Evolutionary conservation across 257 asterid genomes (phyloP).

Genomic region (Fraxinus anomala): DNA sequence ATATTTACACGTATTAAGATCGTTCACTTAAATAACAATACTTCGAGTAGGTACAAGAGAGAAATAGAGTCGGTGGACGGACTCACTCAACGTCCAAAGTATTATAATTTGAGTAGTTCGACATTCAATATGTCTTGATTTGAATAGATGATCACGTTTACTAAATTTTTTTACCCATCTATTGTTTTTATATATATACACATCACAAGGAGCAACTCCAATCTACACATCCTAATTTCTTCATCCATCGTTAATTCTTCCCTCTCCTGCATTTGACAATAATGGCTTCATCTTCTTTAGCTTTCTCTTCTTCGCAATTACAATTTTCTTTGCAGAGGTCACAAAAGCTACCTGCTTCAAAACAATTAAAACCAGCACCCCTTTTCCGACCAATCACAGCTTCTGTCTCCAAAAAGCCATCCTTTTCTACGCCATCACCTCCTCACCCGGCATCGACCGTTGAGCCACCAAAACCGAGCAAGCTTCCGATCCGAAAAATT

Average conservation of each 20-base stretch:
- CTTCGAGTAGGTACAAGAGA: too few species aligned
- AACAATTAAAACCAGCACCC: neutral
- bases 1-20: too few species aligned
- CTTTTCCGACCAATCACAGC: slow-evolving; percentile 27
- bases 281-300: slow-evolving; percentile 46
- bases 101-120: too few species aligned
- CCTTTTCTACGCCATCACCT: slow-evolving; percentile 20
- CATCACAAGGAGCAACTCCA: too few species aligned
- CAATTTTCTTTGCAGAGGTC: slow-evolving; percentile 27
- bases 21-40: too few species aligned
- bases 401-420: slow-evolving; percentile 44
- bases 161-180: too few species aligned
- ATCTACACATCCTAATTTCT: neutral
- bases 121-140: too few species aligned
- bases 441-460: slow-evolving; percentile 2
- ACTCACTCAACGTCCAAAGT: too few species aligned
- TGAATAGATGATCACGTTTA: too few species aligned
- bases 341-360: slow-evolving; percentile 4
- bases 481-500: slow-evolving; percentile 48
- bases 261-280: neutral
- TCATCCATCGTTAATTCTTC: neutral
- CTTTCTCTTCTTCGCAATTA: slow-evolving; percentile 36
- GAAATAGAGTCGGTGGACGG: too few species aligned
- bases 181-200: too few species aligned
- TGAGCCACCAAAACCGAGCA: slow-evolving; percentile 14